Base-by-base conservation (phyloP, 169 alveolate genomes). In the Blepharisma undulans region DNA sequence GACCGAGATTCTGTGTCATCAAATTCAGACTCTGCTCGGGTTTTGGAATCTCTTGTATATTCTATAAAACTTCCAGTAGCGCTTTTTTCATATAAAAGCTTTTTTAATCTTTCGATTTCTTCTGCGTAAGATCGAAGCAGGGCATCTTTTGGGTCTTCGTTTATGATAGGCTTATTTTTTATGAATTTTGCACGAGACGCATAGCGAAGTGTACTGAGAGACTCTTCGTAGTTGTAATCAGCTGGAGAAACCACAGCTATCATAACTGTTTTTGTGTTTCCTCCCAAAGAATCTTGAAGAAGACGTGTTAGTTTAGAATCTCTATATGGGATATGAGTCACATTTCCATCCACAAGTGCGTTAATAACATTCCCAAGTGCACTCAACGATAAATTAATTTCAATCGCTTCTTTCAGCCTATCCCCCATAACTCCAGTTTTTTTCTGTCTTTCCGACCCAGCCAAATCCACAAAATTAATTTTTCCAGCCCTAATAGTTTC, bases 261-360 rank as follows among this genome's bases (percentile, higher is more conserved):
- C 98, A 98, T 97, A 48, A 97, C 98, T 10, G 99, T 98, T 93
- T 95, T 97, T 16, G 99, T 98, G 93, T 98, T 98, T 90, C 99
- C 99, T 79, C 98, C 99, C 19, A 97, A 92, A 25, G 98, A 96
- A 88, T 97, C 99, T 97, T 96, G 95, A 30, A 97, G 94, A 87
- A 98, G 94, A 33, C 98, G 91, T 0, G 99, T 98, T 33, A 98
- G 96, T 94, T 98, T 98, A 30, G 99, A 97, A 91, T 98, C 99
- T 32, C 99, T 93, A 95, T 98, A 98, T 0, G 99, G 99, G 59
- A 98, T 92, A 95, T 97, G 98, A 33, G 93, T 74, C 29, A 22
- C 80, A 93, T 97, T 96, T 29, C 98, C 96, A 89, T 97, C 98
- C 2, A 97, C 98, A 87, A 98, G 91, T 76, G 99, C 98, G 34